These are phyloP conservation scores for Fusarium buxicola DNA, from an alignment of 2,329 filamentous ascomycete species.

Conservation along the genomic window DNA sequence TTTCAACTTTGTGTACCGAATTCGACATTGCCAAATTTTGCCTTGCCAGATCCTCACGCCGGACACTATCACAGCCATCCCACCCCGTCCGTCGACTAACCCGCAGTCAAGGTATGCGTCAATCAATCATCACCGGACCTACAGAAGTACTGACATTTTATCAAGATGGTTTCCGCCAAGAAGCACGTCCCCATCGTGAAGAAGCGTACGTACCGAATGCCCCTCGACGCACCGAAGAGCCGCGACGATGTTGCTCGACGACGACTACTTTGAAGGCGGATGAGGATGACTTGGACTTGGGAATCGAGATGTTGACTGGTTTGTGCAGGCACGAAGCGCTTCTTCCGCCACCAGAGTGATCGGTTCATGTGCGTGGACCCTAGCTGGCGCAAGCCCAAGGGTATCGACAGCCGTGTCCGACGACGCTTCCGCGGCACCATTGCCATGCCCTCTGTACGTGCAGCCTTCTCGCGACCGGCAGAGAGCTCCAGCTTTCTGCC, in stretches of 20 bases:
- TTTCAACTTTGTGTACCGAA: conserved; percentile 40
- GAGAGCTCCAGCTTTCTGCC: conserved; percentile 11
- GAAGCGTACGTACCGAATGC: conserved; percentile 85
- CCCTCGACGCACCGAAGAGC: conserved; percentile 18
- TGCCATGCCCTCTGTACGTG: conserved; percentile 96
- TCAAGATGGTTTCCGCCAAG: conserved; percentile 97
- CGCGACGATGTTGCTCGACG: conserved; percentile 32
- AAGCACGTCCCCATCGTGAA: conserved; percentile 99
- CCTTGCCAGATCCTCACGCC: conserved; percentile 51
- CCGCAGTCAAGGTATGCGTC: conserved; percentile 56
- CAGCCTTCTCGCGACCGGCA: conserved; percentile 6
- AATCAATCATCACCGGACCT: conserved; percentile 16
- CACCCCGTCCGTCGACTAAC: conserved; percentile 50
- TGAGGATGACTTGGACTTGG: conserved; percentile 7
- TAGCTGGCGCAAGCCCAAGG: conserved; percentile 99
- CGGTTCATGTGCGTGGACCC: conserved; percentile 91
- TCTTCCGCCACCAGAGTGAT: conserved; percentile 98
- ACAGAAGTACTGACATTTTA: conserved; percentile 48
- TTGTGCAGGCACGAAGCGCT: conserved; percentile 83
- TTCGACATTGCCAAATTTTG: conserved; percentile 49
- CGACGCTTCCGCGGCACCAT: conserved; percentile 96
- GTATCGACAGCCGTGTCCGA: conserved; percentile 98
- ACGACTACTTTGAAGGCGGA: conserved; percentile 22
- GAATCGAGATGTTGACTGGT: conserved; percentile 54
- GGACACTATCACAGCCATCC: conserved; percentile 52